Evolutionary conservation across 2,329 filamentous ascomycete genomes (phyloP).

Genomic region (Chrysoporthe austroafricana): DNA sequence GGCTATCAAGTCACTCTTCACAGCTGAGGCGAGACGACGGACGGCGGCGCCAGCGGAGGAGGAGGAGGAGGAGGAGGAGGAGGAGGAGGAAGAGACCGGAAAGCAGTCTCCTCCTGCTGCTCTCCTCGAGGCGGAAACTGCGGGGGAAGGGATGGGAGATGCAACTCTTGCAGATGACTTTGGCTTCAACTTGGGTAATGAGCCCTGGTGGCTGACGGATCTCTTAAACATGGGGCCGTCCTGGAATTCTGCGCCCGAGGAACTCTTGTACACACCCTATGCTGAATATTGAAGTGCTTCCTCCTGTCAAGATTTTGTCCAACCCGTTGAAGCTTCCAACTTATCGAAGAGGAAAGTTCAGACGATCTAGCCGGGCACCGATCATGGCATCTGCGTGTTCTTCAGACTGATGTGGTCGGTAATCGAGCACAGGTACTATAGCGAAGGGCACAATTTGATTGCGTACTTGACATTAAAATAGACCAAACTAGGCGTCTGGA

Average conservation of each 20-base stretch:
- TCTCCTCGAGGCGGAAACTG: not conserved
- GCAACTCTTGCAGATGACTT: not conserved
- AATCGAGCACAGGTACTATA: too few relatives aligned
- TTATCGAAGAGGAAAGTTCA: too few relatives aligned
- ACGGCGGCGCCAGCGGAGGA: not conserved
- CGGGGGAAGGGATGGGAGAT: not conserved
- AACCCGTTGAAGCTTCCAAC: too few relatives aligned
- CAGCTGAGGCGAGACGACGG: conserved; percentile 27
- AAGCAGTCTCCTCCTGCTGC: not conserved
- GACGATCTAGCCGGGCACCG: too few relatives aligned
- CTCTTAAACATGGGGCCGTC: conserved; percentile 12
- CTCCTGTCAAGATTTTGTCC: not conserved
- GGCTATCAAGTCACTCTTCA: conserved; percentile 32
- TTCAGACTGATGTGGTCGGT: too few relatives aligned
- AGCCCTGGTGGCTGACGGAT: conserved; percentile 15
- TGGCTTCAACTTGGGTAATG: conserved; percentile 3
- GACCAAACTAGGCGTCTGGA: too few relatives aligned
- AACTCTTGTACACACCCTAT: conserved; percentile 5
- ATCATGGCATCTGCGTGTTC: too few relatives aligned
- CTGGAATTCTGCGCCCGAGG: not conserved
- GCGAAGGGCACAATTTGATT: too few relatives aligned
- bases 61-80: too few relatives aligned
- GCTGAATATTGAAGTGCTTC: not conserved
- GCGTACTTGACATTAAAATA: too few relatives aligned
- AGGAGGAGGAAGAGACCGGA: not conserved